Evolutionary conservation across 2,329 filamentous ascomycete genomes (phyloP), one percentile per base, ranked within the genome.

Genomic region (Arthrocladium fulminans): DNA sequence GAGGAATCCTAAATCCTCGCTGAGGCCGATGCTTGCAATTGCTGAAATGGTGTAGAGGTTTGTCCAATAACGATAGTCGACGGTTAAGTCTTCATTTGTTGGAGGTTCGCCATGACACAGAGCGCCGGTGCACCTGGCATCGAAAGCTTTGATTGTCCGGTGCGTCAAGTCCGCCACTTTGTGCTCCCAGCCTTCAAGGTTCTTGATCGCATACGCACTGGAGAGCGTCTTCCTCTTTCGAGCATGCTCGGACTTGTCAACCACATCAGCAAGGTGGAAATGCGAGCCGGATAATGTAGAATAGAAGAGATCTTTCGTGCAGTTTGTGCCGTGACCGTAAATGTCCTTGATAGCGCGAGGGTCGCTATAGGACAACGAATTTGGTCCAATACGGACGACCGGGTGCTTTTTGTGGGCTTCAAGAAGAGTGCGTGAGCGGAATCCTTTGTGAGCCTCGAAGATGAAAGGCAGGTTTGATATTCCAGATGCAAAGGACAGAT

Each of bases 1-100:
- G 2, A 79, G 65, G 51, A 77, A 72, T 1, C 73, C 71, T 1
- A 77, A 65, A 19, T 41, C 27, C 5, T 53, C 48, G n/a, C 42
- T 42, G 0, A 78, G 63, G 1, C 74, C 75, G 57, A 79, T 79
- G 46, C 77, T 72, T 13, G 72, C 73, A 45, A 79, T 77, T 2
- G 73, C 74, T 49, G 79, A 75, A 13, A 78, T 63, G 0, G 73
- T 74, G 59, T 78, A 78, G 62, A 74, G 75, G 59, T 77, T 79
- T 20, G 68, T 66, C 69, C 70, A 79, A 3, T 64, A 62, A 3
- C 74, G 70, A 47, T 71, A 73, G 54, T 79, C 72, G 17, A 78
- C 63, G 0, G 64, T 72, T 15, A 74, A 46, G 42, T 75, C 72
- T 15, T 23, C 22, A 5, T 15, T 4, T 12, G 20, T 44, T 2